Evolutionary conservation across 2,329 filamentous ascomycete genomes (phyloP).

Genomic region (Aspergillus niger): DNA sequence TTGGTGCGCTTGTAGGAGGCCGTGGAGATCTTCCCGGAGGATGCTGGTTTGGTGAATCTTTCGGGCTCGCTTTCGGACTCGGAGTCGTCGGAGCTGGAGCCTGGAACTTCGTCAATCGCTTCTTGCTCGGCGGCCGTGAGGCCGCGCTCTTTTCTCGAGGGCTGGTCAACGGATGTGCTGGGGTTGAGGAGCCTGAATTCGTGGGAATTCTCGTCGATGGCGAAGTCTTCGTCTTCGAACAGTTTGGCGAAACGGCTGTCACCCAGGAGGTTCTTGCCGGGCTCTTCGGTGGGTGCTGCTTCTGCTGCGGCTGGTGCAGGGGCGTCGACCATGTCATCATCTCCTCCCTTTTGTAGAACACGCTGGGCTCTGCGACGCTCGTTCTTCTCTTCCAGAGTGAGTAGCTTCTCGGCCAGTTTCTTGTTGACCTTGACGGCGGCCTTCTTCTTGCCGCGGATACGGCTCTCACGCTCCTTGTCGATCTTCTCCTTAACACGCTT

Average conservation of each 20-base stretch:
- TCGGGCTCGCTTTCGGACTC: slow-evolving; percentile 36
- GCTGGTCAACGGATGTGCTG: slow-evolving; percentile 61
- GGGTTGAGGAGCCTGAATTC: slow-evolving; percentile 91
- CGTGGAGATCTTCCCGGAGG: slow-evolving; percentile 53
- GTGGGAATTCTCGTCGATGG: slow-evolving; percentile 82
- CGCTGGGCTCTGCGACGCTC: slow-evolving; percentile 48
- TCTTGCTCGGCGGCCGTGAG: slow-evolving; percentile 67
- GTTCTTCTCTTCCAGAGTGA: slow-evolving; percentile 61
- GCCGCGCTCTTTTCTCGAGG: slow-evolving; percentile 46
- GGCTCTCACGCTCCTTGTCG: slow-evolving; percentile 91
- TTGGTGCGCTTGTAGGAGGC: slow-evolving; percentile 58
- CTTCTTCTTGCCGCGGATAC: slow-evolving; percentile 93
- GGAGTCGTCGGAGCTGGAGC: slow-evolving; percentile 43
- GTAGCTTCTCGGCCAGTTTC: slow-evolving; percentile 62
- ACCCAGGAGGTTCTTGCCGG: slow-evolving; percentile 67
- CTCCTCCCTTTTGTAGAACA: slow-evolving; percentile 58
- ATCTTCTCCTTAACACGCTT: slow-evolving; percentile 95
- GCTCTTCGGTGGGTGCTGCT: slow-evolving; percentile 22
- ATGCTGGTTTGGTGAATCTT: slow-evolving; percentile 30
- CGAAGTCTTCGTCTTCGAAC: slow-evolving; percentile 92
- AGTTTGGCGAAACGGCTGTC: slow-evolving; percentile 85
- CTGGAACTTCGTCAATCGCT: slow-evolving; percentile 54
- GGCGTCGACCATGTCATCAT: slow-evolving; percentile 46
- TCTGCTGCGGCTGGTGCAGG: slow-evolving; percentile 16
- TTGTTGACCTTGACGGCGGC: slow-evolving; percentile 85